phyloP scores from a whole-genome alignment of 2,329 filamentous ascomycete species.

The Aquanectria penicillioides region DNA sequence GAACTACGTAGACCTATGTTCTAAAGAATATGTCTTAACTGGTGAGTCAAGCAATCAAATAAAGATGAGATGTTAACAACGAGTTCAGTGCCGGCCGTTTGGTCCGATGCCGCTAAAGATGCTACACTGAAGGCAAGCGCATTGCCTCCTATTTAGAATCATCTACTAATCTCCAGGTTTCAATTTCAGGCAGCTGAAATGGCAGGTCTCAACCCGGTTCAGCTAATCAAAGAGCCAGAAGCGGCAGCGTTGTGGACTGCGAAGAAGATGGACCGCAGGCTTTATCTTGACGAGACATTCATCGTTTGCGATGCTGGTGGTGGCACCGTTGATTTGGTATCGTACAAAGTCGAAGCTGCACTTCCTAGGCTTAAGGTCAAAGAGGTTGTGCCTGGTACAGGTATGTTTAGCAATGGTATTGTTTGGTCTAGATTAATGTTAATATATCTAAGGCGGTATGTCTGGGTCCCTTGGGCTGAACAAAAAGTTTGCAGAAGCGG shows the following conservation, averaged over 20 bases:
- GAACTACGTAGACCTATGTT: constrained; percentile 25
- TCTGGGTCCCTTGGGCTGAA: constrained; percentile 38
- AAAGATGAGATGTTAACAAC: not conserved
- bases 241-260: constrained; percentile 30
- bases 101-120: constrained; percentile 32
- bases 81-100: constrained; percentile 28
- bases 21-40: constrained; percentile 28
- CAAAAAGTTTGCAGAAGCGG: constrained; percentile 26
- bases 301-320: constrained; percentile 42
- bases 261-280: constrained; percentile 9
- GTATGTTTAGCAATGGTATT: constrained; percentile 9
- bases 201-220: constrained; percentile 25
- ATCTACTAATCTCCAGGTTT: not conserved
- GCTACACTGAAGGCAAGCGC: constrained; percentile 23
- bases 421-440: not conserved
- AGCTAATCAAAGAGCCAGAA: constrained; percentile 32
- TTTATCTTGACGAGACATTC: constrained; percentile 24
- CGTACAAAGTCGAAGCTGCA: constrained; percentile 41
- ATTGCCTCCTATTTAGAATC: not conserved
- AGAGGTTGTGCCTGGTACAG: constrained; percentile 38
- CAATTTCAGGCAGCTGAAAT: constrained; percentile 21
- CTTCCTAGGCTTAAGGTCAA: constrained; percentile 31
- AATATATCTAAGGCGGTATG: constrained; percentile 28
- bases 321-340: constrained; percentile 45
- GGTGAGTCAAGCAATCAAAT: constrained; percentile 1